These are phyloP conservation scores for Wallacemonas sp. DNA, from an alignment of 208 protist species.

Conservation along the genomic window DNA sequence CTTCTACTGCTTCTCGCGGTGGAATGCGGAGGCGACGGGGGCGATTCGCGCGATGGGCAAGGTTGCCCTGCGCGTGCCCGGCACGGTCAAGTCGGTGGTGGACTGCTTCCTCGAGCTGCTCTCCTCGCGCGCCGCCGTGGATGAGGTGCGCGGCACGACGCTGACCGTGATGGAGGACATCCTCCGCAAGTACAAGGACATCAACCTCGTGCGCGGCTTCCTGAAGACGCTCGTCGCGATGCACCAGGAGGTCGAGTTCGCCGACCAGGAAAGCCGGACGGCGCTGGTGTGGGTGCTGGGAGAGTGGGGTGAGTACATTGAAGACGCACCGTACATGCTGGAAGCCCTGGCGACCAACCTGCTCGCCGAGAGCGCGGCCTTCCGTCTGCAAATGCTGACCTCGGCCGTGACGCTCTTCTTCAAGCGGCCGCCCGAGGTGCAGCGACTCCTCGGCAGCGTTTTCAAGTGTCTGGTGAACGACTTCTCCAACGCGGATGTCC, in stretches of 20 bases:
- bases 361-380: slow-evolving; percentile 37
- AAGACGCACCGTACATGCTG: slow-evolving; percentile 92
- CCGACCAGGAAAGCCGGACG: slow-evolving; percentile 55
- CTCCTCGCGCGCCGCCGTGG: slow-evolving; percentile 48
- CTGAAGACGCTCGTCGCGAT: slow-evolving; percentile 43
- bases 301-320: slow-evolving; percentile 89
- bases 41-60: slow-evolving; percentile 43
- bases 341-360: slow-evolving; percentile 67
- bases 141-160: slow-evolving; percentile 53
- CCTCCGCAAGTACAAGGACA: slow-evolving; percentile 70
- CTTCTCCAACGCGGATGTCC: slow-evolving; percentile 84
- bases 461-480: slow-evolving; percentile 79
- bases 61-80: slow-evolving; percentile 33
- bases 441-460: slow-evolving; percentile 79
- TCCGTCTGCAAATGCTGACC: slow-evolving; percentile 89
- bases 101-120: slow-evolving; percentile 54
- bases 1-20: slow-evolving; percentile 13
- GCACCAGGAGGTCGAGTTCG: slow-evolving; percentile 45
- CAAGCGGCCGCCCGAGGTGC: slow-evolving; percentile 91
- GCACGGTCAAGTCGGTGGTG: slow-evolving; percentile 25
- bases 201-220: slow-evolving; percentile 41
- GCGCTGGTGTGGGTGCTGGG: slow-evolving; percentile 90
- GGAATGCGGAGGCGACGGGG: slow-evolving; percentile 9
- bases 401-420: slow-evolving; percentile 91
- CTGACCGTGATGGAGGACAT: slow-evolving; percentile 79